Evolutionary conservation across 2,329 filamentous ascomycete species (phyloP), one percentile per base, ranked within the genome.

Genomic region (Verticillium dahliae): DNA sequence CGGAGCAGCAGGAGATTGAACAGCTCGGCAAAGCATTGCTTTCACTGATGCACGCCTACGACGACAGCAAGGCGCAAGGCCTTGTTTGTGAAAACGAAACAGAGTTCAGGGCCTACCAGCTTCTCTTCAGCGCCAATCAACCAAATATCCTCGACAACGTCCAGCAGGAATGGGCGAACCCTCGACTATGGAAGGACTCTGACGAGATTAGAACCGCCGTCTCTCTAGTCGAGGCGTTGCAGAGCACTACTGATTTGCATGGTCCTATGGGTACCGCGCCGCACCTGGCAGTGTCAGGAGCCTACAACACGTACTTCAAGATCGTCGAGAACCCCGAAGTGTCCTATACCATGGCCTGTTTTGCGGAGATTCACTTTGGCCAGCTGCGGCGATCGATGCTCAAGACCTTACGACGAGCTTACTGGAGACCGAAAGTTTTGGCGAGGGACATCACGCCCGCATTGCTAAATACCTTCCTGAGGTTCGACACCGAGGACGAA

Each of bases 281-380:
- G 1, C 77, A 78, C 1, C 73, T 81, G 18, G 79, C 81, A 11
- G 80, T 83, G 2, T 75, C 81, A 50, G 78, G 79, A 22, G 77
- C 78, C 6, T 83, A 80, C 55, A 75, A 78, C 31, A 78, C 81
- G 18, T 88, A 83, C 70, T 88, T 89, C 68, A 77, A 80, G 31
- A 85, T 89, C 57, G 75, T 89, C 34, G 78, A 84, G 65, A 78
- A 81, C 50, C 75, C 77, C 0, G 73, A 76, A 15, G 81, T 88
- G 2, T 89, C 87, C 0, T 90, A 89, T 68, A 88, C 85, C 1
- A 88, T 89, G 85, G 87, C 86, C 14, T 89, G 87, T 66, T 83
- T 90, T 63, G 86, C 86, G 6, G 86, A 89, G 68, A 83, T 86
- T n/a, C 85, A 88, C 68, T 88, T 90, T 62, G 82, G 84, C 50